phyloP scores from a whole-genome alignment of 768 basidiomycete genomes.

The Boletus fagicola region DNA sequence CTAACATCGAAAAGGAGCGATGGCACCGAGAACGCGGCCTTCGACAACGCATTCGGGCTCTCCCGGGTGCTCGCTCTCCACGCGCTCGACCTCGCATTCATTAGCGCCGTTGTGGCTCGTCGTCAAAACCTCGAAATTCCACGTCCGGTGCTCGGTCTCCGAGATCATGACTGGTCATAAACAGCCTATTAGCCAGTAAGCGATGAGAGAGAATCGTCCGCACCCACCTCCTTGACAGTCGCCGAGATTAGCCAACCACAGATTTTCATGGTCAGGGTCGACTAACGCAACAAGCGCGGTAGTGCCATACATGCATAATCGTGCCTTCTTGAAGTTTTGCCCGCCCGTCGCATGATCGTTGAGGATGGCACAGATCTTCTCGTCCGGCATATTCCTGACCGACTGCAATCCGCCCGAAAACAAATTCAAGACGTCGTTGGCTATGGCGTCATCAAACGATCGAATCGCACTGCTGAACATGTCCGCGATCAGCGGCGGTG shows the following conservation, averaged over 20 bases:
- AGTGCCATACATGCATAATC: slow-evolving; percentile 77
- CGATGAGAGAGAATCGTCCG: not conserved
- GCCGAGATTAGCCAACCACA: slow-evolving; percentile 81
- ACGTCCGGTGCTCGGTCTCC: slow-evolving; percentile 46
- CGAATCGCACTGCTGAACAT: slow-evolving; percentile 57
- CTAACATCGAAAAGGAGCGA: slow-evolving; percentile 76
- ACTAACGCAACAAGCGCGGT: slow-evolving; percentile 73
- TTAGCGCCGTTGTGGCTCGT: slow-evolving; percentile 70
- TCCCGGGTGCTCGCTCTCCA: slow-evolving; percentile 61
- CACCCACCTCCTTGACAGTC: slow-evolving; percentile 74
- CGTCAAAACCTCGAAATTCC: slow-evolving; percentile 63
- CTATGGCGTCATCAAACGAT: slow-evolving; percentile 66
- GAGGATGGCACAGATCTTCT: slow-evolving; percentile 56
- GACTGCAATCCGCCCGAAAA: slow-evolving; percentile 55
- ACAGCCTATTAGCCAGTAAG: slow-evolving; percentile 11
- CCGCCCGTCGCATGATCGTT: slow-evolving; percentile 61
- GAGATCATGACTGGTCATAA: slow-evolving; percentile 49
- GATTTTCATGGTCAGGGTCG: slow-evolving; percentile 63
- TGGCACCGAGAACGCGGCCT: slow-evolving; percentile 68
- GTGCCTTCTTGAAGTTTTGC: slow-evolving; percentile 59
- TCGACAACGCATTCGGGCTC: slow-evolving; percentile 69
- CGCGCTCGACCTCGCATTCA: slow-evolving; percentile 60
- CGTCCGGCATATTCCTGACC: slow-evolving; percentile 51
- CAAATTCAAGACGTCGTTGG: slow-evolving; percentile 59
- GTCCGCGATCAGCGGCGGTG: slow-evolving; percentile 52